phyloP scores from a whole-genome alignment of 805 yeast species.

The Candida nonsorbophila region DNA sequence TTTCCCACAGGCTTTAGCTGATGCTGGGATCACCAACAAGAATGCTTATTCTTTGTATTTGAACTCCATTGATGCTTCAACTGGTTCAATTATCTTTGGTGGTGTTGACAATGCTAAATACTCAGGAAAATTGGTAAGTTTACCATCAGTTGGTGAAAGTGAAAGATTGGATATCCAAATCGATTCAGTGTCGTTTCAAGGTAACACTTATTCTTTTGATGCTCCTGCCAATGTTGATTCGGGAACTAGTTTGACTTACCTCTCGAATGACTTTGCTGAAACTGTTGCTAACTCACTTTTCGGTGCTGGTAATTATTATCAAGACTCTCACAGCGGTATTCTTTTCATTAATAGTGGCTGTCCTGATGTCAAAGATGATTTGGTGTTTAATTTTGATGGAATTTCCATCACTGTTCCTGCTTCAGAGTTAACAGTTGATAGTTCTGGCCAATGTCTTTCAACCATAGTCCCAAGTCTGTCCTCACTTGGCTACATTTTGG shows the following conservation, averaged over 20 bases:
- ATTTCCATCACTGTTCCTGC: slow-evolving; percentile 9
- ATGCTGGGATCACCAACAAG: slow-evolving; percentile 28
- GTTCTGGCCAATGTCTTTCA: slow-evolving; percentile 10
- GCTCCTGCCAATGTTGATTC: slow-evolving; percentile 12
- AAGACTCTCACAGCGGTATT: not conserved
- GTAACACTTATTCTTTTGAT: slow-evolving; percentile 3
- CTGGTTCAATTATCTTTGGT: slow-evolving; percentile 27
- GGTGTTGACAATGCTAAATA: slow-evolving; percentile 26
- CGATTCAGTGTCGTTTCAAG: not conserved
- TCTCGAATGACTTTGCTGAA: slow-evolving; percentile 7
- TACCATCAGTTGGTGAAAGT: slow-evolving; percentile 2
- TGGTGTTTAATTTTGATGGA: slow-evolving; percentile 8
- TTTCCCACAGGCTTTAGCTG: slow-evolving; percentile 27
- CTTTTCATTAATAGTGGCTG: slow-evolving; percentile 1
- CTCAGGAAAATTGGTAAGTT: slow-evolving; percentile 11
- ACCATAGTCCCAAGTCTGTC: slow-evolving; percentile 5
- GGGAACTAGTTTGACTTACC: slow-evolving; percentile 16
- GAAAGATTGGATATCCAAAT: slow-evolving; percentile 1
- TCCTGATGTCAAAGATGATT: slow-evolving; percentile 5
- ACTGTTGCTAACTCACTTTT: slow-evolving; percentile 6
- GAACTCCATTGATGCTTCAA: slow-evolving; percentile 12
- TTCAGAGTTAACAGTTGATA: slow-evolving; percentile 10
- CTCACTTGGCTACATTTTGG: slow-evolving; percentile 29
- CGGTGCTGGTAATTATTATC: slow-evolving; percentile 7
- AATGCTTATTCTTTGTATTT: slow-evolving; percentile 35